A percentile compares a stretch with the other conserved stretches of the same genome.
Evolutionary conservation across 768 basidiomycete species (phyloP).

Genomic region (Pulveroboletus sp.): DNA sequence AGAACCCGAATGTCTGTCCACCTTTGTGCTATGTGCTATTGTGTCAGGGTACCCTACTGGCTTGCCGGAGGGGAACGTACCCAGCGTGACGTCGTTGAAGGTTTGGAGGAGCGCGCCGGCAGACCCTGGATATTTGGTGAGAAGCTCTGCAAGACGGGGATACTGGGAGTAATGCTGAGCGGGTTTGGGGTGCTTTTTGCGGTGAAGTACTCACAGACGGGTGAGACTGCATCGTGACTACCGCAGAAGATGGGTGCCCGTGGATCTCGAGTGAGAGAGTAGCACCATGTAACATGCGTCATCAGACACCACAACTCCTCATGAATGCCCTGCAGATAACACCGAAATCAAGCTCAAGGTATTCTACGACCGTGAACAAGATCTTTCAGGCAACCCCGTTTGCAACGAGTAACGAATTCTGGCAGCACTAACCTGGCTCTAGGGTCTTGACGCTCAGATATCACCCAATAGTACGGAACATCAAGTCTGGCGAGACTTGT

Average conservation of each 20-base stretch:
- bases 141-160: constrained; percentile 39
- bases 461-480: constrained; percentile 39
- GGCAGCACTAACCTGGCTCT: not conserved
- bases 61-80: constrained; percentile 31
- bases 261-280: not conserved
- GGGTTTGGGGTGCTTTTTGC: not conserved
- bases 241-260: not conserved
- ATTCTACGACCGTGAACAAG: constrained; percentile 42
- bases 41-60: not conserved
- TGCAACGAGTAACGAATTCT: not conserved
- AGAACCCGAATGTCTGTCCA: constrained; percentile 63
- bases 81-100: constrained; percentile 67
- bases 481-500: constrained; percentile 50
- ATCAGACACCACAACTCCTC: not conserved
- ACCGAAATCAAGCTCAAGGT: constrained; percentile 40
- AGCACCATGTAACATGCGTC: not conserved
- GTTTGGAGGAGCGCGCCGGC: constrained; percentile 66
- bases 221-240: constrained; percentile 20
- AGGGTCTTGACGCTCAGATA: constrained; percentile 43
- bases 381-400: constrained; percentile 38
- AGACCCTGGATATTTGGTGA: constrained; percentile 57
- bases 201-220: constrained; percentile 17
- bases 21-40: constrained; percentile 51
- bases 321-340: constrained; percentile 17
- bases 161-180: constrained; percentile 34